These are phyloP conservation scores for Aschersonia sp. DNA, from an alignment of 2,329 filamentous ascomycete genomes.

Conservation along the genomic window DNA sequence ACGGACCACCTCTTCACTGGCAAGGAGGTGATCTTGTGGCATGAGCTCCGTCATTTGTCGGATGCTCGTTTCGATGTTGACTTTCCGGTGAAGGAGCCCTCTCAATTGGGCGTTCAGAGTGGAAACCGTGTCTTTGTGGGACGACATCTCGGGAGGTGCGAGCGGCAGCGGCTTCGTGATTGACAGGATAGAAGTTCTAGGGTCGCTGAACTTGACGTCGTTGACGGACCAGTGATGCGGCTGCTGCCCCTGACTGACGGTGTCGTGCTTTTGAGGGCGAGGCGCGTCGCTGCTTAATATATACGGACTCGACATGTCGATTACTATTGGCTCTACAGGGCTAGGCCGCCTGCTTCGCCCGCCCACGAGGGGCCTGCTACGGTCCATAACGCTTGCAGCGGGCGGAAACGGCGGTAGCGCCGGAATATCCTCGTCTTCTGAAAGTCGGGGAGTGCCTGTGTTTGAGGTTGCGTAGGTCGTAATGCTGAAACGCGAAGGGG, in stretches of 20 bases:
- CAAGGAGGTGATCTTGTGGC: slow-evolving; percentile 53
- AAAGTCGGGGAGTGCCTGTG: slow-evolving; percentile 12
- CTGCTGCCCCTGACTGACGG: background rate
- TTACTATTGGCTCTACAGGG: slow-evolving; percentile 12
- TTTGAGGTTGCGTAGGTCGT: slow-evolving; percentile 44
- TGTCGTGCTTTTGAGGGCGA: background rate
- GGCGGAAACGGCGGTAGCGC: slow-evolving; percentile 11
- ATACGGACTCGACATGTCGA: slow-evolving; percentile 12
- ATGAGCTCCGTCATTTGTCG: slow-evolving; percentile 66
- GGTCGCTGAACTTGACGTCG: slow-evolving; percentile 3
- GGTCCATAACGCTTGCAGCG: slow-evolving; percentile 15
- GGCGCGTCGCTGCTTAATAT: background rate
- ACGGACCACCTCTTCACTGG: slow-evolving; percentile 46
- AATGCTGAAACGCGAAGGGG: slow-evolving; percentile 47
- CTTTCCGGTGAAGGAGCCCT: slow-evolving; percentile 49
- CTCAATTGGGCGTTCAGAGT: slow-evolving; percentile 52
- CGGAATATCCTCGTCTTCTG: slow-evolving; percentile 10
- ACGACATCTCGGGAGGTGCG: slow-evolving; percentile 41
- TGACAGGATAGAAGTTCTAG: slow-evolving; percentile 19
- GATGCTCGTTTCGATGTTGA: slow-evolving; percentile 60
- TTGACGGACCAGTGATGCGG: slow-evolving; percentile 2
- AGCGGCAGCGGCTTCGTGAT: slow-evolving; percentile 45
- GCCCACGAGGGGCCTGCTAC: slow-evolving; percentile 15
- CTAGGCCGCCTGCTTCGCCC: slow-evolving; percentile 8
- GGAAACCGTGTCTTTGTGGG: slow-evolving; percentile 48